Percentiles rank a stretch among this genome's conserved stretches.
Conservation (phyloP, 1,284 basidiomycete genomes). For the Polyporus tsugae region DNA sequence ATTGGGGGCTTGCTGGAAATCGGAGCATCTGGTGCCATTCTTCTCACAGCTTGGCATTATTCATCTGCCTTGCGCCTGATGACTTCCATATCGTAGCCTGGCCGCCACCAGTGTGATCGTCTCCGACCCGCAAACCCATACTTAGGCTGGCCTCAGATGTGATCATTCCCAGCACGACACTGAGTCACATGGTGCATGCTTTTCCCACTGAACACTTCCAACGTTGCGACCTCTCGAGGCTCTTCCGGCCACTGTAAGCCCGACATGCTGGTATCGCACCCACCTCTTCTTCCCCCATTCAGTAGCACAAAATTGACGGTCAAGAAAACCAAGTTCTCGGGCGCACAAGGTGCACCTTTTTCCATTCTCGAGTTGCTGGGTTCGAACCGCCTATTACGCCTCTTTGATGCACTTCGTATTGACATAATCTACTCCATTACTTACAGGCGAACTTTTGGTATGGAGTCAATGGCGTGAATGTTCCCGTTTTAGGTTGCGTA, state of each 20-base stretch:
- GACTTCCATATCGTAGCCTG: background rate
- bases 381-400: background rate
- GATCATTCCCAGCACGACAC: background rate
- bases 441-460: slow-evolving; percentile 2
- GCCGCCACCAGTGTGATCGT: background rate
- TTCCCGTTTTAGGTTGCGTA: background rate
- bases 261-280: background rate
- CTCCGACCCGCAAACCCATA: background rate
- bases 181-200: background rate
- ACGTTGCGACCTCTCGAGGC: background rate
- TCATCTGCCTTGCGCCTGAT: background rate
- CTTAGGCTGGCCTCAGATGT: background rate
- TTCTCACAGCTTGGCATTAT: background rate
- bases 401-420: background rate
- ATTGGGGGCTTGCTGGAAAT: too few species aligned
- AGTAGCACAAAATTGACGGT: background rate
- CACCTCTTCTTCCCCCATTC: background rate
- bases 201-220: background rate
- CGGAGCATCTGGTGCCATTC: background rate
- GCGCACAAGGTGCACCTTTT: background rate
- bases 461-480: background rate
- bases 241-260: background rate
- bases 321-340: background rate
- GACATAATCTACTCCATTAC: background rate
- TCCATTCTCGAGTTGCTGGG: background rate